Evolutionary conservation across 176 grass and related monocot species (phyloP), one percentile per base, ranked within the genome.

Genomic region (Secale cereale): DNA sequence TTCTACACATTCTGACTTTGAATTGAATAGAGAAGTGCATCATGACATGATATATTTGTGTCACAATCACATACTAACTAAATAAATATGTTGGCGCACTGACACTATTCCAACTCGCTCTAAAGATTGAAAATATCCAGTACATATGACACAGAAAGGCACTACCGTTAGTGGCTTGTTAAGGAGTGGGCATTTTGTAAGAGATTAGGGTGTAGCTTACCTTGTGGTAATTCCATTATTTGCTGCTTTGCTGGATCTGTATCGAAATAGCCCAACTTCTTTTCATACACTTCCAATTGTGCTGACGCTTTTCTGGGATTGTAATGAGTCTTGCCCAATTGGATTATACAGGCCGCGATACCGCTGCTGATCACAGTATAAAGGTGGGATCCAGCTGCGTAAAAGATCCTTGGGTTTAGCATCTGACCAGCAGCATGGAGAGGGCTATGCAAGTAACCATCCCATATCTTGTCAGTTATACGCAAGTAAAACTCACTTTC

Each of bases 361-460:
- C 96, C 96, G 30, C 85, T 95, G 19, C 68, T 81, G 67, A 95
- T 88, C 80, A 94, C 93, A 82, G 78, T 65, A 79, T 98, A 91
- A 48, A 57, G 16, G 62, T 70, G 35, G 83, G 79, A 92, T 27
- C 83, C 31, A 2, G 62, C 79, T 3, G 76, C 54, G 61, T 92
- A 98, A 72, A 90, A 98, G 11, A 94, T 80, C 52, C 74, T 59
- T 20, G 96, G 93, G 78, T 98, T 98, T 31, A 98, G 81, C 83
- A 72, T 69, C 77, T 94, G 92, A 64, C 83, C 91, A 35, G 88
- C 91, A 79, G 85, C 88, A 79, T 98, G 96, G 70, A 95, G 59
- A 27, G 89, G 86, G 61, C 85, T 92, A 66, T 98, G 91, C 68
- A 98, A 81, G 84, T 91, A 89, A 56, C 87, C 29, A 28, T 95